phyloP scores from a whole-genome alignment of 2,329 filamentous ascomycete genomes.

The Fusarium torulosum region DNA sequence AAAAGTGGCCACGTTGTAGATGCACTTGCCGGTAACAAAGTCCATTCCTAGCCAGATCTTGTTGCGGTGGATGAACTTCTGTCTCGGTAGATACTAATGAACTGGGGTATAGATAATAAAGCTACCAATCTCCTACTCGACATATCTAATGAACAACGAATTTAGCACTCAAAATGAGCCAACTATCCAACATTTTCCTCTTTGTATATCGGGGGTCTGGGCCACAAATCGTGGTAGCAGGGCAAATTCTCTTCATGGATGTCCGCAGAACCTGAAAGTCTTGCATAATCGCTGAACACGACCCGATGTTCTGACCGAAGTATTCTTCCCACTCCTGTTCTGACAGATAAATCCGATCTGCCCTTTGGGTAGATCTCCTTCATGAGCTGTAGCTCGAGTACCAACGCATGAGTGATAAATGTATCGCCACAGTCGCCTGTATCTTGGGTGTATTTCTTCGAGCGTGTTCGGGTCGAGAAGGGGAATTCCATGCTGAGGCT shows the following conservation, averaged over 20 bases:
- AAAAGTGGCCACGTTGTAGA: background rate
- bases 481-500: constrained; percentile 73
- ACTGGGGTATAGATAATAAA: background rate
- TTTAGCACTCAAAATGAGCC: background rate
- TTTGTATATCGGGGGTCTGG: constrained; percentile 19
- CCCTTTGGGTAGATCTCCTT: constrained; percentile 85
- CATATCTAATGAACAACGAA: no score
- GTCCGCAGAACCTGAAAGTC: background rate
- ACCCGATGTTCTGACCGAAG: constrained; percentile 90
- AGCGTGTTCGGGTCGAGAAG: constrained; percentile 55
- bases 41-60: background rate
- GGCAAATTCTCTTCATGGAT: constrained; percentile 17
- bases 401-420: constrained; percentile 82
- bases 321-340: constrained; percentile 89
- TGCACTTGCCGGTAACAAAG: background rate
- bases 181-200: background rate
- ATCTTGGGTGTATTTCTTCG: constrained; percentile 76
- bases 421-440: constrained; percentile 79
- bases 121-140: background rate
- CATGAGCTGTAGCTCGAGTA: constrained; percentile 91
- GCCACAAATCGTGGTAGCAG: constrained; percentile 7
- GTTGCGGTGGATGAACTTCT: no score
- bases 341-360: constrained; percentile 75
- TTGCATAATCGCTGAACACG: constrained; percentile 73
- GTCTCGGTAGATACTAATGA: background rate